phyloP scores from a whole-genome alignment of 306 rosid species.

The Canavalia gladiata region DNA sequence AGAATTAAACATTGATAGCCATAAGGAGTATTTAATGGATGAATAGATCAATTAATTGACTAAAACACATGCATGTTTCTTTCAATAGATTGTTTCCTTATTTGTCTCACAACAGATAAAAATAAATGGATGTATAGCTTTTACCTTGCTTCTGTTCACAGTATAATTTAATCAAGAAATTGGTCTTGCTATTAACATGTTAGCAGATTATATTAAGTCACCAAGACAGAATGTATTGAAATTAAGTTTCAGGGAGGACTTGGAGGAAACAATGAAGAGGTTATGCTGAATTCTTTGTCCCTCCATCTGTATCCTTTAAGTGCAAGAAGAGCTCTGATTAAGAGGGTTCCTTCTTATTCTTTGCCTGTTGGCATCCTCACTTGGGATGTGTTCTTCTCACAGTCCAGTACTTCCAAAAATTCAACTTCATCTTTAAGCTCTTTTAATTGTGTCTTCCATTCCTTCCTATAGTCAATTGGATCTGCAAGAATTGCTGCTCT shows the following conservation, averaged over 20 bases:
- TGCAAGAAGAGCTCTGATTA: slow-evolving; percentile 45
- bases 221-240: neutral
- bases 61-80: too few relatives aligned
- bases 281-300: slow-evolving; percentile 46
- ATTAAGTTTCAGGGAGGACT: too few relatives aligned
- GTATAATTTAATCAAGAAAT: slow-evolving; percentile 62
- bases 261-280: neutral
- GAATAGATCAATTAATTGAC: too few relatives aligned
- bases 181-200: slow-evolving; percentile 49
- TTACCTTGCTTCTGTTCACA: slow-evolving; percentile 62
- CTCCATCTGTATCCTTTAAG: slow-evolving; percentile 48
- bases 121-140: slow-evolving; percentile 61
- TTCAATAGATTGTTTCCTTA: too few relatives aligned
- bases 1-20: too few relatives aligned
- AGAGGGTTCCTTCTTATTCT: slow-evolving; percentile 48
- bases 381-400: slow-evolving; percentile 43
- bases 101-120: too few relatives aligned
- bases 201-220: slow-evolving; percentile 25
- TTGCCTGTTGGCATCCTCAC: slow-evolving; percentile 37
- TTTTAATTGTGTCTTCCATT: slow-evolving; percentile 58
- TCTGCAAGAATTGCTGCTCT: slow-evolving; percentile 71
- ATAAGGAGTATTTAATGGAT: too few relatives aligned
- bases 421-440: slow-evolving; percentile 62
- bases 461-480: slow-evolving; percentile 73
- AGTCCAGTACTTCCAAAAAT: slow-evolving; percentile 62